Evolutionary conservation across 305 asterid genomes (phyloP).

Genomic region (Fraxinus platypoda): DNA sequence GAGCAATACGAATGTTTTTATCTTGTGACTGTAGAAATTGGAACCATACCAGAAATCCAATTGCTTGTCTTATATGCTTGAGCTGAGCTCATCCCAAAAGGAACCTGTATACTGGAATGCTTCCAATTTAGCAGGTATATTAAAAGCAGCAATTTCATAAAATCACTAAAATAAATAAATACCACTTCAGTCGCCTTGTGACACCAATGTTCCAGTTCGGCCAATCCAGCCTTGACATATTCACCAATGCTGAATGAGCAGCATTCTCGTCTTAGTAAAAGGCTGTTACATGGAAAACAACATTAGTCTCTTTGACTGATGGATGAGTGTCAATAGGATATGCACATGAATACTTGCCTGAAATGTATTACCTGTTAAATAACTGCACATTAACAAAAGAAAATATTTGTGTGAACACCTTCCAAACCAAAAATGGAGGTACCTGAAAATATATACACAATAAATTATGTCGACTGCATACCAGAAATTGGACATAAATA

Average conservation of each 20-base stretch:
- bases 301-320: constrained; percentile 16
- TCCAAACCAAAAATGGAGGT: constrained; percentile 84
- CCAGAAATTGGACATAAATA: constrained; percentile 2
- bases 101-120: constrained; percentile 82
- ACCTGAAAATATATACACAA: constrained; percentile 52
- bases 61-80: constrained; percentile 89
- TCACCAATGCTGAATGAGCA: constrained; percentile 97
- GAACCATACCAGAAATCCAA: constrained; percentile 80
- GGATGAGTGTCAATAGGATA: constrained; percentile 14
- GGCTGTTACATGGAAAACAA: constrained; percentile 44
- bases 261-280: constrained; percentile 87
- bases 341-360: constrained; percentile 8
- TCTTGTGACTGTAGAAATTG: not conserved
- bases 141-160: not conserved
- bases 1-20: not conserved
- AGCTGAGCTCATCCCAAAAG: constrained; percentile 96
- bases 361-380: constrained; percentile 64
- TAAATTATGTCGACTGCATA: constrained; percentile 1
- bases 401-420: constrained; percentile 83
- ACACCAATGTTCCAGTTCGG: constrained; percentile 95
- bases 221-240: constrained; percentile 91
- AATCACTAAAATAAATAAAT: constrained; percentile 19
- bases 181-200: constrained; percentile 91
- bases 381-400: constrained; percentile 92
- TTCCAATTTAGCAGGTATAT: constrained; percentile 22